A percentile compares a stretch with the other conserved stretches of the same genome.
These are phyloP conservation scores for Mycena metata DNA, from an alignment of 768 basidiomycete species.

Conservation along the genomic window DNA sequence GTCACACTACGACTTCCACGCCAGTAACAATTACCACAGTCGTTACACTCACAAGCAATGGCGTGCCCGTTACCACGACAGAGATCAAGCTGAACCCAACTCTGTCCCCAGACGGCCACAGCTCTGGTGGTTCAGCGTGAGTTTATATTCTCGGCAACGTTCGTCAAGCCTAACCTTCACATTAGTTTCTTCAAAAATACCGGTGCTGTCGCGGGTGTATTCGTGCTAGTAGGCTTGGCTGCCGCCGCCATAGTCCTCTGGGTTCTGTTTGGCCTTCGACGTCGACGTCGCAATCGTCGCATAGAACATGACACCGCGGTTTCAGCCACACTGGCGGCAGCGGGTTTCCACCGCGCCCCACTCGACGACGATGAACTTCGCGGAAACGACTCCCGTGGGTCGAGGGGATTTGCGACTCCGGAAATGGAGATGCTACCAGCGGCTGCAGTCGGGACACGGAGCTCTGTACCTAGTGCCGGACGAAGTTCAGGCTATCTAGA, in stretches of 20 bases:
- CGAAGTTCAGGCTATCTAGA: constrained; percentile 56
- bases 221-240: constrained; percentile 89
- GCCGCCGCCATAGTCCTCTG: constrained; percentile 76
- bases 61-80: constrained; percentile 70
- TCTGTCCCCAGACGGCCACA: constrained; percentile 63
- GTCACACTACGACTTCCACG: constrained; percentile 61
- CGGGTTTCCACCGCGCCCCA: constrained; percentile 76
- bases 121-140: constrained; percentile 64
- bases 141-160: constrained; percentile 40
- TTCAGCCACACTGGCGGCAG: constrained; percentile 80
- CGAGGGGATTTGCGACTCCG: constrained; percentile 45
- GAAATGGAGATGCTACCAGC: constrained; percentile 60
- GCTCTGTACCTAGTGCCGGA: constrained; percentile 47
- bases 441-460: constrained; percentile 46
- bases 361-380: constrained; percentile 77
- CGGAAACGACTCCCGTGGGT: constrained; percentile 38
- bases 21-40: constrained; percentile 72
- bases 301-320: constrained; percentile 79
- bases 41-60: constrained; percentile 69
- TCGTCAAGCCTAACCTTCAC: constrained; percentile 1
- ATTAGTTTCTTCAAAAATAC: constrained; percentile 89
- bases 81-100: constrained; percentile 80
- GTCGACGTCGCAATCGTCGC: constrained; percentile 69
- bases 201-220: constrained; percentile 93
- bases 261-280: constrained; percentile 78